Conservation (phyloP, 805 yeast genomes). For the Hanseniaspora taiwanica region DNA sequence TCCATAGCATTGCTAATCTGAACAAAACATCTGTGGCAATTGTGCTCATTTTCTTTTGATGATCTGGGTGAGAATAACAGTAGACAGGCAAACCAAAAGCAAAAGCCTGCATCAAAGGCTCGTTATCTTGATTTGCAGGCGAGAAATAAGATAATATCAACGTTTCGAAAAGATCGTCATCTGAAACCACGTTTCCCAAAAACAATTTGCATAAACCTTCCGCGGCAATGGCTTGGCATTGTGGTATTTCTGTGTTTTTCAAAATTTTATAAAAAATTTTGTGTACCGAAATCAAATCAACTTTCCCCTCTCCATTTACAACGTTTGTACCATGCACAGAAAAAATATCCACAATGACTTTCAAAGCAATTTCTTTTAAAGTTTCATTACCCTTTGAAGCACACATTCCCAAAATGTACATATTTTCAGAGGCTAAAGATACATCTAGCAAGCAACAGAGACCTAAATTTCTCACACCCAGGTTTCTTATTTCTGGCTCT, state of each 20-base stretch:
- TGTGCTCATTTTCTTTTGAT: constrained; percentile 52
- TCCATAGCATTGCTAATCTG: constrained; percentile 37
- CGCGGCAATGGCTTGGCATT: constrained; percentile 67
- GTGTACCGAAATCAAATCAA: constrained; percentile 48
- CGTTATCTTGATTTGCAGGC: constrained; percentile 49
- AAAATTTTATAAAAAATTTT: constrained; percentile 56
- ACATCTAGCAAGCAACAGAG: constrained; percentile 63
- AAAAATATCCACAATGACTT: constrained; percentile 64
- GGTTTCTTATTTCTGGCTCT: constrained; percentile 38
- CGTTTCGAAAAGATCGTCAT: constrained; percentile 58
- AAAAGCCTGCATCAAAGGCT: constrained; percentile 60
- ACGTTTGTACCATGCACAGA: constrained; percentile 63
- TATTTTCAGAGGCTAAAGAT: constrained; percentile 48
- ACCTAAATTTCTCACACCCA: constrained; percentile 68
- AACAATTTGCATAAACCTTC: constrained; percentile 77
- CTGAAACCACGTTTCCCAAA: constrained; percentile 61
- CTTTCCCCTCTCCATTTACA: constrained; percentile 47
- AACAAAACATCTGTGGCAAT: constrained; percentile 54
- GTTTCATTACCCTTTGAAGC: constrained; percentile 54
- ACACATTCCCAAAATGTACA: constrained; percentile 55
- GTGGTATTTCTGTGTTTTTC: constrained; percentile 42
- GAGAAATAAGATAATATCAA: constrained; percentile 64
- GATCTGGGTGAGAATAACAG: constrained; percentile 58
- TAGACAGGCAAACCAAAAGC: constrained; percentile 84
- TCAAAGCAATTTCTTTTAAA: constrained; percentile 47